Base-by-base conservation (phyloP, 257 asterid genomes). In the Nicotiana sylvestris region DNA sequence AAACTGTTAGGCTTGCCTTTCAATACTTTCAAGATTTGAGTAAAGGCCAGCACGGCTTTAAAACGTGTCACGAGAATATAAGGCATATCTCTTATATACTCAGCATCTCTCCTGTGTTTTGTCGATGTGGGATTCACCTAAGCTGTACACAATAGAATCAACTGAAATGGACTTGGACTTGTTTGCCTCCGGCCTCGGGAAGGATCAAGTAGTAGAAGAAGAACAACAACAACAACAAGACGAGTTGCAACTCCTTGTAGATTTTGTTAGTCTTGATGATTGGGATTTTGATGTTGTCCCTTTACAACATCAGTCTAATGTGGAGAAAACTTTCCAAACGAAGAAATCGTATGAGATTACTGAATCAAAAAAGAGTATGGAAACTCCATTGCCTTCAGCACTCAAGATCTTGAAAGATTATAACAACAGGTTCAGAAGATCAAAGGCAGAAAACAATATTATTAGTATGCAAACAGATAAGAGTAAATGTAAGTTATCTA, bases 361-460 rank as follows among this genome's bases (percentile, higher is more conserved):
- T 29, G 84, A 81, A 78, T 58, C 69, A 9, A 85, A 70, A 66
- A 82, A 56, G 81, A 83, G 55, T 66, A 82, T 68, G 2, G 21
- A 58, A 17, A 27, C 66, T 17, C 67, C 13, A 29, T 77, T 86
- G 79, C 91, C 82, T 35, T 64, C 86, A 37, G 61, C 83, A 58
- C 86, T 93, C 30, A 76, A 91, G 69, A 84, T 91, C 81, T 85
- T 93, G 74, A 86, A 84, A 51, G 86, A 85, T 84, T 91, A 87
- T 66, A 81, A 80, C 82, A 83, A 79, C 85, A 87, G 89, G 68
- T 80, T 86, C 80, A 89, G 91, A 81, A 87, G 84, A 37, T 78
- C 90, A 6, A 77, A 82, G 1, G 82, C 87, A 3, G 70, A 78
- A 9, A 81, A 25, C 0, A 74, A 2, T n/a, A 72, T 72, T 12